Conservation (phyloP, 352 stramenopile genomes). For the Phytophthora vignae region DNA sequence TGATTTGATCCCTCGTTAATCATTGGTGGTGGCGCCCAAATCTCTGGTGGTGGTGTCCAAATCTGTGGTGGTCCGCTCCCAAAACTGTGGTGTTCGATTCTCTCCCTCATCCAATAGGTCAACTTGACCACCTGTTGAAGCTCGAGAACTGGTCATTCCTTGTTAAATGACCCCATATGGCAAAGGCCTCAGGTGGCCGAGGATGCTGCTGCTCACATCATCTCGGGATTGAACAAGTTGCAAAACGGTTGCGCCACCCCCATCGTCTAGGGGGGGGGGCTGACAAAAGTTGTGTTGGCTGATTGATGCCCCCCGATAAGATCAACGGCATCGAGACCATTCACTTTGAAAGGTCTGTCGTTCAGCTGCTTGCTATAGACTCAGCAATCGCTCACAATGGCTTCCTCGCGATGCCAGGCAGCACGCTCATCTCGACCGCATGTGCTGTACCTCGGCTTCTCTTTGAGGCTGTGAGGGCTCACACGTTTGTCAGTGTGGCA, state of each 20-base stretch:
- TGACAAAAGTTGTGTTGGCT: not conserved
- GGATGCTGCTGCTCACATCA: constrained; percentile 1
- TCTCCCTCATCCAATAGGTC: too few relatives aligned
- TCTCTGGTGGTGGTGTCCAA: too few relatives aligned
- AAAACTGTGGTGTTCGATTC: too few relatives aligned
- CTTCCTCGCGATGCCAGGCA: not conserved
- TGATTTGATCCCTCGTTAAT: too few relatives aligned
- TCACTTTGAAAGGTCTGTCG: too few relatives aligned
- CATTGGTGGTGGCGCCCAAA: too few relatives aligned
- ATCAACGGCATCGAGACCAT: not conserved
- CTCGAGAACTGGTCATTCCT: constrained; percentile 14
- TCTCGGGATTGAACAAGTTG: not conserved
- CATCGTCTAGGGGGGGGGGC: not conserved
- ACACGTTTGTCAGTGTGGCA: too few relatives aligned
- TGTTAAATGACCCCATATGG: constrained; percentile 34
- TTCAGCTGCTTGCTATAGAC: not conserved
- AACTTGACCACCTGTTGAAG: constrained; percentile 24
- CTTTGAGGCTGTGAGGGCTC: too few relatives aligned
- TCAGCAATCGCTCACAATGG: not conserved
- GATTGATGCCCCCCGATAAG: not conserved
- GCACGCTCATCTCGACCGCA: not conserved
- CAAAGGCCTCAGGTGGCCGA: constrained; percentile 22
- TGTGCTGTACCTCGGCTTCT: too few relatives aligned
- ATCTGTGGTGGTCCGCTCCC: too few relatives aligned
- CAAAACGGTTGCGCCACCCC: not conserved